Base-by-base conservation (phyloP, 2,329 filamentous ascomycete species). In the Diaporthe ampelina region DNA sequence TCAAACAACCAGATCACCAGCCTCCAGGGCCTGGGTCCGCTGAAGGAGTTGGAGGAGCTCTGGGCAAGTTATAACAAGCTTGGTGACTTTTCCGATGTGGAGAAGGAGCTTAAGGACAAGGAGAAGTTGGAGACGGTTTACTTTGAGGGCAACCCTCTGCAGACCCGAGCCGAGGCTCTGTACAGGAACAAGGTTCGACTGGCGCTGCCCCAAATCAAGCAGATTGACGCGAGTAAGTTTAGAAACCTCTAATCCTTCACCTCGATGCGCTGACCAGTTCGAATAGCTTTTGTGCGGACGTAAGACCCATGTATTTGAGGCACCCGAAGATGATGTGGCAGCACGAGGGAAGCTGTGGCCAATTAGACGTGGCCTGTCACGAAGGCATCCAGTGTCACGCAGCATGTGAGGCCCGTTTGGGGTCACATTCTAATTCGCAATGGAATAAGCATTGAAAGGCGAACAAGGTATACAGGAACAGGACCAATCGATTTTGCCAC, bases 201-300 rank as follows among this genome's bases (percentile, higher is more conserved):
- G 82, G 94, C 95, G 45, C 84, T 99, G 83, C 97, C 97, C 73
- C 93, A 97, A 83, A 86, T 99, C 70, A 90, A 90, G 81, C 95
- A 99, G 86, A 98, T 99, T 82, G 97, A 99, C 90, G 97, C 97
- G 74, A 97, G 96, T 98, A 88, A 91, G 95, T 94, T 48, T 32
- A 75, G 56, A 17, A 11, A 15, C 15, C 67, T 13, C 1, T 15
- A 17, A 9, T 6, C 15, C 56, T 50, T 73, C 57, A 19, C 40
- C 63, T 50, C 21, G 45, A 7, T 15, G 37, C 21, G 50, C 68
- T 75, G 50, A 74, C n/a, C 21, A 11, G 37, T 4, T 29, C 56
- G 24, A 75, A 73, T 43, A 84, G 82, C 82, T 37, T 84, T 80
- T 77, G 81, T 84, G 35, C 59, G 71, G 13, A 67, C 59, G 24